Evolutionary conservation across 495 filamentous ascomycete species (phyloP).

Genomic region (Rostrohypoxylon terebratum): DNA sequence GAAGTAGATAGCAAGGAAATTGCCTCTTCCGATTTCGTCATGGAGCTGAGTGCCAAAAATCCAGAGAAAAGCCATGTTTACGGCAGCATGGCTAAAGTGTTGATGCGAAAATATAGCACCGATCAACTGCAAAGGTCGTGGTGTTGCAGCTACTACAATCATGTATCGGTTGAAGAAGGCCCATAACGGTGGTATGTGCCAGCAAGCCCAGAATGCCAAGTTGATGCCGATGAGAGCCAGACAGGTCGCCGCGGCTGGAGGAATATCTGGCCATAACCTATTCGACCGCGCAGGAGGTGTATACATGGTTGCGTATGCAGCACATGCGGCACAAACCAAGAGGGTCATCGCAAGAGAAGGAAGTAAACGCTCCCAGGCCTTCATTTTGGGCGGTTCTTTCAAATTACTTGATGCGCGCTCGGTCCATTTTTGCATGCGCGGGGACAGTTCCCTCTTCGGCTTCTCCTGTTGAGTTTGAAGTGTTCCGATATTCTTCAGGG

Average conservation of each 20-base stretch:
- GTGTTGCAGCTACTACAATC: slow-evolving; percentile 75
- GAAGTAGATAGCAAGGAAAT: slow-evolving; percentile 84
- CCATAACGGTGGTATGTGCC: slow-evolving; percentile 79
- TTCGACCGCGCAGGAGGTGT: slow-evolving; percentile 66
- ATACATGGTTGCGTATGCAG: slow-evolving; percentile 70
- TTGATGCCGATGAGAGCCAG: slow-evolving; percentile 74
- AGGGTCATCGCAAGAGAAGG: slow-evolving; percentile 71
- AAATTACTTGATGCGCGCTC: slow-evolving; percentile 55
- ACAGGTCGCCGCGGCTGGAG: slow-evolving; percentile 83
- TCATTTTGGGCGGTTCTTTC: slow-evolving; percentile 62
- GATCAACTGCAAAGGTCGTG: slow-evolving; percentile 71
- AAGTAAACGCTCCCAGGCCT: slow-evolving; percentile 68
- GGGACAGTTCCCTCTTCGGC: slow-evolving; percentile 49
- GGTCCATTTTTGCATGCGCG: slow-evolving; percentile 53
- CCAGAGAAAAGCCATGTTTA: slow-evolving; percentile 75
- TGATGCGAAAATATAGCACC: slow-evolving; percentile 87
- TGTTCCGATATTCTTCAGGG: slow-evolving; percentile 63
- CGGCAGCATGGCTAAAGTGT: slow-evolving; percentile 67
- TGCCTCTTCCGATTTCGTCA: slow-evolving; percentile 87
- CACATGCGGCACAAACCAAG: slow-evolving; percentile 61
- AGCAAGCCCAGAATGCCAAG: slow-evolving; percentile 68
- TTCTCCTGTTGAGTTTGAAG: slow-evolving; percentile 55
- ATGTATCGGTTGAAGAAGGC: slow-evolving; percentile 82
- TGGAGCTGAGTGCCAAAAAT: slow-evolving; percentile 69
- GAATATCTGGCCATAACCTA: slow-evolving; percentile 77